A percentile compares a stretch with the other conserved stretches of the same genome.
phyloP scores from a whole-genome alignment of 1,284 basidiomycete species.

The Rhodotorula sp. region DNA sequence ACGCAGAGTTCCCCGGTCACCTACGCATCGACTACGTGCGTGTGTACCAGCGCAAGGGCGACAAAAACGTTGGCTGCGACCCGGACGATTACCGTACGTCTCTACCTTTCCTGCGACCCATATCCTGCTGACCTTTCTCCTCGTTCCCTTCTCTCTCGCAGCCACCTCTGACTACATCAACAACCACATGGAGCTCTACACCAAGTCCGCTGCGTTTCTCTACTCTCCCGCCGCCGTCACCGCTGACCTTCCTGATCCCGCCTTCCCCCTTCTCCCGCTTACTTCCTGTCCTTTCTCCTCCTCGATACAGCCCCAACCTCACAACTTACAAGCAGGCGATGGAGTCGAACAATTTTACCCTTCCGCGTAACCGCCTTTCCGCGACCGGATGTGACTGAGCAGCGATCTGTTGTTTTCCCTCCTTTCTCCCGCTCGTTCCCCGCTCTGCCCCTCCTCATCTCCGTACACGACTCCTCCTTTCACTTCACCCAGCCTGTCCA shows the following conservation, averaged over 20 bases:
- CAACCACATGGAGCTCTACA: slow-evolving; percentile 31
- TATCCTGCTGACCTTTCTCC: not conserved
- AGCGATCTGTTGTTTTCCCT: not conserved
- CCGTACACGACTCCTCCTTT: not conserved
- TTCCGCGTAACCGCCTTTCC: slow-evolving; percentile 22
- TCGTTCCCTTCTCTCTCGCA: not conserved
- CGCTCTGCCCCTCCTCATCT: not conserved
- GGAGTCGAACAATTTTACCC: slow-evolving; percentile 13
- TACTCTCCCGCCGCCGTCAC: not conserved
- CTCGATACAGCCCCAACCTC: slow-evolving; percentile 19
- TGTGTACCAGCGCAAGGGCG: slow-evolving; percentile 32
- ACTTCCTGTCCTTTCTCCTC: too few relatives aligned
- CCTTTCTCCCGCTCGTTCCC: not conserved
- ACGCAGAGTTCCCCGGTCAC: slow-evolving; percentile 26
- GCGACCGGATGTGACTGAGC: not conserved
- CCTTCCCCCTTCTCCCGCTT: not conserved
- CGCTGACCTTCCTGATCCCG: not conserved
- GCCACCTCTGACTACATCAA: slow-evolving; percentile 35
- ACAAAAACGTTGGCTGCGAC: slow-evolving; percentile 29
- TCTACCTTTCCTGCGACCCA: too few relatives aligned
- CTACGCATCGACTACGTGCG: slow-evolving; percentile 38
- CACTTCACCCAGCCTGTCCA: not conserved
- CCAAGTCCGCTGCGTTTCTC: slow-evolving; percentile 7
- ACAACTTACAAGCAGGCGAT: slow-evolving; percentile 16
- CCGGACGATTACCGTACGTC: slow-evolving; percentile 22